Evolutionary conservation across 2,329 filamentous ascomycete species (phyloP).

Genomic region (Trichoderma sp.): DNA sequence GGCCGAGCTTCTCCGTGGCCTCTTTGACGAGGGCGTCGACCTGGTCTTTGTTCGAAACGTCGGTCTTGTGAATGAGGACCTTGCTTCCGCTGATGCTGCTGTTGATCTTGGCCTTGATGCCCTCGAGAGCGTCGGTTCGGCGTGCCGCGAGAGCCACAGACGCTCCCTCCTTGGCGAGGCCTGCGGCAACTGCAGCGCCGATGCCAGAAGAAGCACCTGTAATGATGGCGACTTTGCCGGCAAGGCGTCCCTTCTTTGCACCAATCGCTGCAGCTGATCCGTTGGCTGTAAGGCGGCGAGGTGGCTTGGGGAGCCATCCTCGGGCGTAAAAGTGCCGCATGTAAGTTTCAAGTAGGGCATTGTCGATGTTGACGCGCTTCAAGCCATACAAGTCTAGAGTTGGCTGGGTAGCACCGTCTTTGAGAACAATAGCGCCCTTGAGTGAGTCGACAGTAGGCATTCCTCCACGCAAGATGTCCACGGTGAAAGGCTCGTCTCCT

Average conservation of each 20-base stretch:
- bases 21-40: slow-evolving; percentile 68
- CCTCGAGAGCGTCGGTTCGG: slow-evolving; percentile 69
- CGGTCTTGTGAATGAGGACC: slow-evolving; percentile 70
- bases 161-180: slow-evolving; percentile 71
- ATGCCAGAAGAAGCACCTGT: slow-evolving; percentile 81
- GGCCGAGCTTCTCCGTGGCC: slow-evolving; percentile 65
- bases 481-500: slow-evolving; percentile 73
- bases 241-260: slow-evolving; percentile 58
- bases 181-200: slow-evolving; percentile 72
- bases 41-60: slow-evolving; percentile 69
- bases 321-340: slow-evolving; percentile 78
- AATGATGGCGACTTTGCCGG: slow-evolving; percentile 73
- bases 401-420: slow-evolving; percentile 69
- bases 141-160: slow-evolving; percentile 74
- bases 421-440: slow-evolving; percentile 71
- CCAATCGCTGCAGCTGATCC: slow-evolving; percentile 30
- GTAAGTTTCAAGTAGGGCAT: slow-evolving; percentile 73
- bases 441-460: slow-evolving; percentile 78
- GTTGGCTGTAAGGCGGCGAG: slow-evolving; percentile 50
- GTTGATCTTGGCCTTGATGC: slow-evolving; percentile 64
- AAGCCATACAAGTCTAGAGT: slow-evolving; percentile 57
- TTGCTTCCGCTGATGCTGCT: slow-evolving; percentile 57
- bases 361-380: slow-evolving; percentile 70
- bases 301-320: slow-evolving; percentile 72
- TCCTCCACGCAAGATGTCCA: slow-evolving; percentile 77